Percentiles rank a stretch among this genome's conserved stretches.
Conservation (phyloP, 805 yeast genomes). For the Tetrapisispora pingtungensis region DNA sequence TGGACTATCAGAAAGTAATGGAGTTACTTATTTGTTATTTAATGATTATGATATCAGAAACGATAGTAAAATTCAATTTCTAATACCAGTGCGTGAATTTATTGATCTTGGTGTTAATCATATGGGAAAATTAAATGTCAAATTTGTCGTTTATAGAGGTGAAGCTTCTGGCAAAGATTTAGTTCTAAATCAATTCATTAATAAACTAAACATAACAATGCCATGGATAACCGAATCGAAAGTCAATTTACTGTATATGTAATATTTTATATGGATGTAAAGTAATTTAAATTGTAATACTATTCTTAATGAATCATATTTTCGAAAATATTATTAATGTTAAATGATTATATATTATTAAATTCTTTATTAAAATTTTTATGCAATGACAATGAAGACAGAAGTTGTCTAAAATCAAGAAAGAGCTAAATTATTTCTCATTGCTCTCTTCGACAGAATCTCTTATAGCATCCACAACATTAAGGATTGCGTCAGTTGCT, state of each 20-base stretch:
- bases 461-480: conserved; percentile 65
- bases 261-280: neutral
- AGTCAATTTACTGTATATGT: conserved; percentile 4
- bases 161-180: conserved; percentile 3
- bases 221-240: conserved; percentile 14
- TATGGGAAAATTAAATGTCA: conserved; percentile 1
- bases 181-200: conserved; percentile 5
- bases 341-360: no score
- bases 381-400: no score
- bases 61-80: conserved; percentile 7
- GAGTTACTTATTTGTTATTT: conserved; percentile 4
- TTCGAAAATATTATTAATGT: no score
- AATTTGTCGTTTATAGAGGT: conserved; percentile 7
- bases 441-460: conserved; percentile 37
- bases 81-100: conserved; percentile 11
- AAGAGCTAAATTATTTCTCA: neutral
- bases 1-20: neutral
- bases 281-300: neutral
- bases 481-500: conserved; percentile 74
- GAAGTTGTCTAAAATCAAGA: no score
- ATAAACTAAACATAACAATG: conserved; percentile 8
- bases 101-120: conserved; percentile 3
- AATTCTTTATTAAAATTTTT: no score
- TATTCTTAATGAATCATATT: neutral
- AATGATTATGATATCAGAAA: conserved; percentile 11